Evolutionary conservation across 768 basidiomycete species (phyloP), one percentile per base, ranked within the genome.

Genomic region (Gymnopilus junonius): DNA sequence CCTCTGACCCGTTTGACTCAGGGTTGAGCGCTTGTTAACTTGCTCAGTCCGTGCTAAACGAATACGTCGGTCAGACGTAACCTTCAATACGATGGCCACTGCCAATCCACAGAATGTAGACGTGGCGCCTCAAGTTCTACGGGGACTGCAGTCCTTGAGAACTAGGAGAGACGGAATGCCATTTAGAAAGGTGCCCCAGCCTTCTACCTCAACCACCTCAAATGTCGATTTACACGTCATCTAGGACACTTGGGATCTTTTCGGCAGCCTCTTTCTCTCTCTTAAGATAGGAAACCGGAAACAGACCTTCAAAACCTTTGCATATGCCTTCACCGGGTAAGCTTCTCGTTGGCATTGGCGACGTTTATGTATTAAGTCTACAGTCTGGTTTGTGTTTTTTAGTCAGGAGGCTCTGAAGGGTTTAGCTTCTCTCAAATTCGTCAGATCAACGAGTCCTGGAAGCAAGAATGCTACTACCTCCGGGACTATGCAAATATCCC

Each of bases 181-280:
- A 1, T 64, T 55, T 31, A 40, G 46, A n/a, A 45, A 59, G 58
- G 63, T 59, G 31, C 20, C 14, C 50, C 25, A 17, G n/a, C 14
- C 23, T 20, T 23, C 11, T 21, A n/a, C 40, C 17, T 35, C 17
- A 12, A 8, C 46, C 39, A 14, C 21, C 35, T 45, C n/a, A n/a
- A n/a, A n/a, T n/a, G 25, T 20, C 32, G 11, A 14, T 17, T 45
- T 25, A 12, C 8, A 54, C 21, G 2, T 20, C 12, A 11, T 46
- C 43, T 23, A 65, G 64, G 64, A 65, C 29, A 46, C 34, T 21
- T 58, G 64, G 59, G 64, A 65, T 50, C 50, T 61, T n/a, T 61
- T 65, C 27, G 51, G 53, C 7, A 65, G 64, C 15, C 64, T 65
- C 15, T 42, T 61, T 6, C 45, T 65, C 34, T 57, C 64, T 40